Percentiles rank a stretch among this genome's conserved stretches.
phyloP scores from a whole-genome alignment of 441 rosid species.

The Oxalis stricta region DNA sequence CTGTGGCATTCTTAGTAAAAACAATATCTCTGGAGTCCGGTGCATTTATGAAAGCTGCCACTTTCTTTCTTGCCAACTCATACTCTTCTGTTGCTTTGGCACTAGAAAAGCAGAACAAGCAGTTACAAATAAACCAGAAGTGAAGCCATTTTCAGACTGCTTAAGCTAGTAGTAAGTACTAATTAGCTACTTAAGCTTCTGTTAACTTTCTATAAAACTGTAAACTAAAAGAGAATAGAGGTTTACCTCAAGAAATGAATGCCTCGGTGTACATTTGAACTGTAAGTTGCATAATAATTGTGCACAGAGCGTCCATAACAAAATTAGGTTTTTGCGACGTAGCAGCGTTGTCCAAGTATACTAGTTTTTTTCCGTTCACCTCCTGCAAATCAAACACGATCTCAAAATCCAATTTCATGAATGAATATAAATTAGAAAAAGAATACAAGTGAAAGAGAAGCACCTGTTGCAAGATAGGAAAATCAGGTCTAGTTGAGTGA shows the following conservation, averaged over 20 bases:
- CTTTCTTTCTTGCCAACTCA: conserved; percentile 84
- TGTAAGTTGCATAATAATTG: conserved; percentile 55
- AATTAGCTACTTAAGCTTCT: too few relatives aligned
- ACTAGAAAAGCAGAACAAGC: conserved; percentile 18
- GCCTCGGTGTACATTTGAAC: conserved; percentile 87
- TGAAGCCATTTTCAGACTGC: too few relatives aligned
- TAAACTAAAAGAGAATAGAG: neutral
- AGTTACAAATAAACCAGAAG: too few relatives aligned
- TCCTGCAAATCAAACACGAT: conserved; percentile 25
- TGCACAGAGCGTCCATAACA: conserved; percentile 57
- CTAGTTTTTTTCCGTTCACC: conserved; percentile 68
- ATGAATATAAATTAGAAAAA: too few relatives aligned
- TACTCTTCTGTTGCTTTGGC: conserved; percentile 87
- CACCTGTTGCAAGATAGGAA: conserved; percentile 84
- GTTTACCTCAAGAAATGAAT: conserved; percentile 64
- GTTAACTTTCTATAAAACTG: too few relatives aligned
- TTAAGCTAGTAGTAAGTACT: too few relatives aligned
- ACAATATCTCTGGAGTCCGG: conserved; percentile 55
- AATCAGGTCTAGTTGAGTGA: conserved; percentile 63
- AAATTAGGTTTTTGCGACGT: conserved; percentile 78
- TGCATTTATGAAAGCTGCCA: conserved; percentile 74
- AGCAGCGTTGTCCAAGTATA: conserved; percentile 86
- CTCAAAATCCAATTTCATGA: neutral
- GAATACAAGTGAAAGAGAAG: neutral
- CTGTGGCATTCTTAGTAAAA: conserved; percentile 88